phyloP scores from a whole-genome alignment of 768 basidiomycete species.

The Leccinum rimulosum region DNA sequence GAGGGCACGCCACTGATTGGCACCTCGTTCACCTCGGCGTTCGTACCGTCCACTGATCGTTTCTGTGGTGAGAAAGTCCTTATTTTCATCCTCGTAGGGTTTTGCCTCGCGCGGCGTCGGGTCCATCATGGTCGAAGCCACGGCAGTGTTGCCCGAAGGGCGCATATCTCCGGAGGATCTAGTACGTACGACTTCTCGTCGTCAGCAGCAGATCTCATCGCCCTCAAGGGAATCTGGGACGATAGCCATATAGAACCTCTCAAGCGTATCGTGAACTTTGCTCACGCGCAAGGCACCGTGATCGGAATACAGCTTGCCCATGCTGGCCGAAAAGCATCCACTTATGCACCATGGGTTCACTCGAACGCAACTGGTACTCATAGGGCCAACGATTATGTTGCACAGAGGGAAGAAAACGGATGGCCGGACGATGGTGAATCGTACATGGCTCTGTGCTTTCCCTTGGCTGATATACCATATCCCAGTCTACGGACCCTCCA shows the following conservation, averaged over 20 bases:
- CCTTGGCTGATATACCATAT: not conserved
- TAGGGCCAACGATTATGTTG: conserved; percentile 33
- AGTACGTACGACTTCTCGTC: conserved; percentile 35
- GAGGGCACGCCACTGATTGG: conserved; percentile 79
- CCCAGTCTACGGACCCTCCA: conserved; percentile 61
- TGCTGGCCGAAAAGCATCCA: conserved; percentile 69
- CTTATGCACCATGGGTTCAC: conserved; percentile 65
- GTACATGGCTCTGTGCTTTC: not conserved
- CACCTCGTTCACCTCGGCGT: conserved; percentile 79
- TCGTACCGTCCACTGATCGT: conserved; percentile 7
- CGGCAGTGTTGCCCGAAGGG: conserved; percentile 69
- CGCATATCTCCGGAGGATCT: conserved; percentile 76
- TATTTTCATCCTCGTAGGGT: conserved; percentile 34
- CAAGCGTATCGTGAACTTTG: conserved; percentile 70
- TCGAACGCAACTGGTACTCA: conserved; percentile 34
- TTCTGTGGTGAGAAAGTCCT: not conserved
- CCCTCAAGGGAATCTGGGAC: conserved; percentile 60
- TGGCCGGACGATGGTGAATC: conserved; percentile 64
- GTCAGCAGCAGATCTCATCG: not conserved
- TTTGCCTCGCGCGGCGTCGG: conserved; percentile 72
- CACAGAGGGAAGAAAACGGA: conserved; percentile 53
- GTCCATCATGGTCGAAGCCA: conserved; percentile 72
- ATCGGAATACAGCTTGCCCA: conserved; percentile 83
- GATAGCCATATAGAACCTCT: conserved; percentile 73
- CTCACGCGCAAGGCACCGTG: conserved; percentile 62